Evolutionary conservation across 441 rosid genomes (phyloP).

Genomic region (Populus hybrid): DNA sequence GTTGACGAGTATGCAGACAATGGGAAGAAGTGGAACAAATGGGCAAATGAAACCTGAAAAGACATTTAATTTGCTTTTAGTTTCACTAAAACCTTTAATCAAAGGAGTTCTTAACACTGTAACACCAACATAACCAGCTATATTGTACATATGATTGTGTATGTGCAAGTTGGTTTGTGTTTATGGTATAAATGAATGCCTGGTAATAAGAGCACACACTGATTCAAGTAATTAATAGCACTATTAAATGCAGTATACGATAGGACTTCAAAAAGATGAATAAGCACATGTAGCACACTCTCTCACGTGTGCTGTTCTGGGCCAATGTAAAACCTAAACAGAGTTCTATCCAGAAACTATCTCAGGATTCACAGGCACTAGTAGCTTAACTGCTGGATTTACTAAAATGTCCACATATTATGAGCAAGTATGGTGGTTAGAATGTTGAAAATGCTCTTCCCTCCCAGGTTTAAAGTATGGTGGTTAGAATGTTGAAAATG

Average conservation of each 20-base stretch:
- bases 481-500: too few species aligned
- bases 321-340: not conserved
- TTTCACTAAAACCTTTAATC: not conserved
- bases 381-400: not conserved
- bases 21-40: constrained; percentile 89
- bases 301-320: not conserved
- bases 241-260: not conserved
- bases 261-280: not conserved
- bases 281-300: not conserved
- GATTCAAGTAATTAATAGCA: not conserved
- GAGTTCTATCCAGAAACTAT: not conserved
- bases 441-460: not conserved
- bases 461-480: not conserved
- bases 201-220: not conserved
- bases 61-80: not conserved
- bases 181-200: not conserved
- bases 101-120: not conserved
- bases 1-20: constrained; percentile 79
- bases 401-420: not conserved
- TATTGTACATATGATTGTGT: not conserved
- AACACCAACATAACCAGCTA: not conserved
- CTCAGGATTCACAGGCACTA: not conserved
- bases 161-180: not conserved
- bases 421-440: not conserved
- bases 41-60: constrained; percentile 82